Evolutionary conservation across 2,329 filamentous ascomycete species (phyloP).

Genomic region (Dothistroma pini): DNA sequence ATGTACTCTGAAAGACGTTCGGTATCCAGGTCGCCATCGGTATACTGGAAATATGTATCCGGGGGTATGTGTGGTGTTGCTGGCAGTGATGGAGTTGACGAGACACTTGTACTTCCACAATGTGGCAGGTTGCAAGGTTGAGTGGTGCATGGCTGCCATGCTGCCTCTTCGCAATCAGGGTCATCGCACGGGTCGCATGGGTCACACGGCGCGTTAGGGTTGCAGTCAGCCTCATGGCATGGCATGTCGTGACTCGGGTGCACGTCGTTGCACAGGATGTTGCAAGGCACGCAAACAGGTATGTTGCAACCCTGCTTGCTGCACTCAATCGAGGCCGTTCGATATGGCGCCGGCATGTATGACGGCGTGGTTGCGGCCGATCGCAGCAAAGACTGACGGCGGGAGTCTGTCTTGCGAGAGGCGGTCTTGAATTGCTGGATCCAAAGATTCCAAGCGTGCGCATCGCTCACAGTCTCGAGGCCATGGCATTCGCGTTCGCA

Average conservation of each 20-base stretch:
- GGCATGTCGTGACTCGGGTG: constrained; percentile 14
- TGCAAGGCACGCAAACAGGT: constrained; percentile 26
- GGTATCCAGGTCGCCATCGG: constrained; percentile 15
- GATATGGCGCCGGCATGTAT: constrained; percentile 12
- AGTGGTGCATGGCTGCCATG: constrained; percentile 17
- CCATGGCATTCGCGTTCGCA: constrained; percentile 26
- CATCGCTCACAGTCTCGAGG: constrained; percentile 22
- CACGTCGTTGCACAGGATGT: constrained; percentile 24
- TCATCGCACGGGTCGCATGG: constrained; percentile 25
- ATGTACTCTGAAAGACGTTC: constrained; percentile 23
- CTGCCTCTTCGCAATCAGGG: constrained; percentile 19
- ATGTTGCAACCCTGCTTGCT: constrained; percentile 25
- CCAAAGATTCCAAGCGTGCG: constrained; percentile 25
- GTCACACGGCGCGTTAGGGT: constrained; percentile 13
- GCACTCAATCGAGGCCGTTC: constrained; percentile 20
- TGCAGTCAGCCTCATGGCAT: constrained; percentile 20
- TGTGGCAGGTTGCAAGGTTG: constrained; percentile 21
- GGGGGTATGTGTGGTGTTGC: constrained; percentile 19
- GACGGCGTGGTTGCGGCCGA: constrained; percentile 18
- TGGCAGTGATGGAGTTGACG: constrained; percentile 21
- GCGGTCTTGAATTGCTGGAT: constrained; percentile 25
- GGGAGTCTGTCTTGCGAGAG: constrained; percentile 19
- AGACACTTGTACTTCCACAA: constrained; percentile 17
- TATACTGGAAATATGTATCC: constrained; percentile 19
- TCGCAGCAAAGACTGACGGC: constrained; percentile 16